Conservation (phyloP, 2,329 filamentous ascomycete species). For the Talaromyces sp. region DNA sequence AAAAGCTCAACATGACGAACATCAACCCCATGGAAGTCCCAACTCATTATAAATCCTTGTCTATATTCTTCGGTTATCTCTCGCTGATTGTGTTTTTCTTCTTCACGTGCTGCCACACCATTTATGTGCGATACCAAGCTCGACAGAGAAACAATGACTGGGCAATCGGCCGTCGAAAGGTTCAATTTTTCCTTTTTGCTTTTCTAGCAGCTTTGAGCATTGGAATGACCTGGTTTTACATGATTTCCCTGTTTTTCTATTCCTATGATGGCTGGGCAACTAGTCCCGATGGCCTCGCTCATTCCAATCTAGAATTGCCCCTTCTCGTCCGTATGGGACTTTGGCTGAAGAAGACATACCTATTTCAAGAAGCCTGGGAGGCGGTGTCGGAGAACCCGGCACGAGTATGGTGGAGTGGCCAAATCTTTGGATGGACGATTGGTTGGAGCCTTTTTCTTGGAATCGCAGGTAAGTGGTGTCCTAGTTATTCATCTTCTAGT, state of each 20-base stretch:
- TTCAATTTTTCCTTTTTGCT: conserved; percentile 33
- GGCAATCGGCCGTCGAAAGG: conserved; percentile 2
- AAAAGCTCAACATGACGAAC: not conserved
- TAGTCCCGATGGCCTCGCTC: conserved; percentile 27
- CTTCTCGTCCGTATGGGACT: conserved; percentile 39
- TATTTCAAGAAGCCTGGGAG: conserved; percentile 57
- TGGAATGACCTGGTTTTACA: conserved; percentile 48
- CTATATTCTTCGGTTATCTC: conserved; percentile 16
- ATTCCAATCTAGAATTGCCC: conserved; percentile 30
- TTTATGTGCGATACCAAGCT: conserved; percentile 11
- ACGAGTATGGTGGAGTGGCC: conserved; percentile 65
- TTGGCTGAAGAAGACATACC: conserved; percentile 58
- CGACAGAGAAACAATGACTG: conserved; percentile 16
- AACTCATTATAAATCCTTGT: conserved; percentile 9
- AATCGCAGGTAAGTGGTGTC: conserved; percentile 53
- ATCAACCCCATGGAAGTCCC: not conserved
- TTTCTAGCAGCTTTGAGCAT: conserved; percentile 52
- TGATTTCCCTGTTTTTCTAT: conserved; percentile 47
- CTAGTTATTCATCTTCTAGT: not conserved
- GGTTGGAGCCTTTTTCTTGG: conserved; percentile 62
- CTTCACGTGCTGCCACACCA: conserved; percentile 6
- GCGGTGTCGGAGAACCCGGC: conserved; percentile 58
- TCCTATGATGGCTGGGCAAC: conserved; percentile 58
- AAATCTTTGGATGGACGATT: conserved; percentile 58
- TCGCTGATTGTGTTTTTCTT: conserved; percentile 4